These are phyloP conservation scores for Neolentinus lepideus DNA, from an alignment of 1,284 basidiomycete species.

Conservation along the genomic window DNA sequence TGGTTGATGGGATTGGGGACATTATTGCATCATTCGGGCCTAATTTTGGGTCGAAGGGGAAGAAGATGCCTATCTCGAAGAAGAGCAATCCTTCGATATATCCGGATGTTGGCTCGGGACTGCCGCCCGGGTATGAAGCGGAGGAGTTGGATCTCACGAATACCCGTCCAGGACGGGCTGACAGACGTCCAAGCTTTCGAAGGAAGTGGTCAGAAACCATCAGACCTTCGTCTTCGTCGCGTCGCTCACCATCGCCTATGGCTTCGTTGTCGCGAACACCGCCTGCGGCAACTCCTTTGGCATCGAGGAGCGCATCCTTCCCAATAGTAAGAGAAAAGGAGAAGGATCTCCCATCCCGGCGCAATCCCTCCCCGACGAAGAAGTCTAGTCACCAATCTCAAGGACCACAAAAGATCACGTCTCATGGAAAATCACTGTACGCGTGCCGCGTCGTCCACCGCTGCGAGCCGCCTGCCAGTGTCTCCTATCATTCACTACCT, in stretches of 20 bases:
- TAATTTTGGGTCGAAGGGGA: background rate
- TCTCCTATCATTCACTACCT: slow-evolving; percentile 64
- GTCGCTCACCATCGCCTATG: background rate
- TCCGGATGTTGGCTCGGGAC: background rate
- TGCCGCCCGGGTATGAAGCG: background rate
- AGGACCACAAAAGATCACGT: slow-evolving; percentile 1
- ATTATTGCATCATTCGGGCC: background rate
- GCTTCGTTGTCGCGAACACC: background rate
- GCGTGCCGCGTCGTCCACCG: slow-evolving; percentile 57
- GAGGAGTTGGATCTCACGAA: background rate
- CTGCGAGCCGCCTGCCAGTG: slow-evolving; percentile 52
- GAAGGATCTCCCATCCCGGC: background rate
- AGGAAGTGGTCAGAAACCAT: slow-evolving; percentile 5
- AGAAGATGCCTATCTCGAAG: background rate
- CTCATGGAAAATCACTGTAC: slow-evolving; percentile 37
- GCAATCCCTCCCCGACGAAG: background rate
- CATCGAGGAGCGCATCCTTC: background rate
- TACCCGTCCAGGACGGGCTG: background rate
- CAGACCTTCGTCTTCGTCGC: slow-evolving; percentile 8
- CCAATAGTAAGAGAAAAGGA: background rate
- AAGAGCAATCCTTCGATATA: background rate
- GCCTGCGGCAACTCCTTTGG: background rate
- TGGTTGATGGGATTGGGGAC: background rate
- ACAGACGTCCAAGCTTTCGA: slow-evolving; percentile 22
- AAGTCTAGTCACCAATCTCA: background rate